Evolutionary conservation across 2,329 filamentous ascomycete genomes (phyloP), one percentile per base, ranked within the genome.

Genomic region (Pseudofabraea citricarpa): DNA sequence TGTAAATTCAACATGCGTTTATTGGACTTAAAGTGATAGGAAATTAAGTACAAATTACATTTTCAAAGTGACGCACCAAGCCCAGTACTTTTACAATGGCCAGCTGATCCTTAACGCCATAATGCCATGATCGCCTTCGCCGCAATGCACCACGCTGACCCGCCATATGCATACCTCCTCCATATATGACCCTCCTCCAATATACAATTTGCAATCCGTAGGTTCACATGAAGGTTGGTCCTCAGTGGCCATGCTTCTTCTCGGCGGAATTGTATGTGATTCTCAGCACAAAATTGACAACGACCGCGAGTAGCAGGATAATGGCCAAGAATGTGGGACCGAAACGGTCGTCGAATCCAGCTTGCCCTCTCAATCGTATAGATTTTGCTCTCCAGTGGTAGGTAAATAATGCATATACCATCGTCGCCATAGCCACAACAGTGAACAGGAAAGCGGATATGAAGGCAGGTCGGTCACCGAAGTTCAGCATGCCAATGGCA

Each of bases 361-460:
- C 88, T 73, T 96, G 90, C 7, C 93, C 93, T 52, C 91, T 79
- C 68, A 87, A 79, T 45, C 93, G 74, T 62, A 98, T 98, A 53
- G 87, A 94, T 67, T 87, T 90, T 20, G 93, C 93, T 50, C 93
- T 77, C 93, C 93, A 98, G 65, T 98, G 93, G 69, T 96, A 98
- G 23, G 91, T 97, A 48, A 89, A 77, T 9, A 98, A 73, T 5
- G 93, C 93, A 65, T 98, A 98, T 32, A 95, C 71, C 90, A 98
- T 96, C 35, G 90, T 88, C 41, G 86, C 79, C 81, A 98, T 91
- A 51, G 91, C 89, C 43, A 98, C 91, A 55, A 90, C 73, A 1
- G 93, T 97, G 72, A 98, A 98, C 41, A 96, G 75, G 41, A 88
- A 90, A 44, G 93, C 90, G 49, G 85, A 91, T 67, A 97, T 95